Conservation (phyloP, 1,139 yeast species). For the Blastobotrys elegans region DNA sequence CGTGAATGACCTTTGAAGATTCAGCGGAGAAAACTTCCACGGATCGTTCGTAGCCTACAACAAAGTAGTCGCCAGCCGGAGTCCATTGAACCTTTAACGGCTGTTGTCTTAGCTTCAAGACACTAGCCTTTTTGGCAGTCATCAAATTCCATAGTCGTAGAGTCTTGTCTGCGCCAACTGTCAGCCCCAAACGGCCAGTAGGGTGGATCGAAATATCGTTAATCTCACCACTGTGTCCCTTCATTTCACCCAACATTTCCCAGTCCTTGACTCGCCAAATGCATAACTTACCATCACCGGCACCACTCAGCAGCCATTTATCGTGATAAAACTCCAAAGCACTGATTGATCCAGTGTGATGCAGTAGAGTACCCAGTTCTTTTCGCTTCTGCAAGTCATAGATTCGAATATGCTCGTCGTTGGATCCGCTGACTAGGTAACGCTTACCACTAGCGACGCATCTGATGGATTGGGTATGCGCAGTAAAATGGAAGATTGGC, state of each 20-base stretch:
- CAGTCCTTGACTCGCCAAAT: conserved; percentile 97
- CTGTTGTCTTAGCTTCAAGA: conserved; percentile 67
- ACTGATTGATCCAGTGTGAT: conserved; percentile 88
- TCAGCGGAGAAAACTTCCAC: conserved; percentile 62
- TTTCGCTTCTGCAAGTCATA: conserved; percentile 92
- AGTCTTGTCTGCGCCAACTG: conserved; percentile 81
- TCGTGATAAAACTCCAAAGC: conserved; percentile 57
- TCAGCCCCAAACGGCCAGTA: conserved; percentile 84
- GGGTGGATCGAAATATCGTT: conserved; percentile 89
- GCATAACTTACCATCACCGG: conserved; percentile 84
- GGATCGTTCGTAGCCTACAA: conserved; percentile 67
- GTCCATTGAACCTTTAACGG: conserved; percentile 40
- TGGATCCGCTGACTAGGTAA: conserved; percentile 88
- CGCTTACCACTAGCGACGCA: conserved; percentile 78
- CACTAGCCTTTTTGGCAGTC: conserved; percentile 96
- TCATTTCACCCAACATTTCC: conserved; percentile 85
- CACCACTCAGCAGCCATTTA: conserved; percentile 86
- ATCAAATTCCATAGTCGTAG: conserved; percentile 89
- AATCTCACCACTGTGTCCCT: conserved; percentile 66
- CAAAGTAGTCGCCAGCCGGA: conserved; percentile 57
- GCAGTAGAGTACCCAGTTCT: conserved; percentile 84
- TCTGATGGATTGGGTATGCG: conserved; percentile 84
- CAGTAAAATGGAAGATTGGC: conserved; percentile 93
- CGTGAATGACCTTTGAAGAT: conserved; percentile 52
- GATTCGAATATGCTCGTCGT: conserved; percentile 91